Base-by-base conservation (phyloP, 2,329 filamentous ascomycete species). In the Exophiala viscosa region DNA sequence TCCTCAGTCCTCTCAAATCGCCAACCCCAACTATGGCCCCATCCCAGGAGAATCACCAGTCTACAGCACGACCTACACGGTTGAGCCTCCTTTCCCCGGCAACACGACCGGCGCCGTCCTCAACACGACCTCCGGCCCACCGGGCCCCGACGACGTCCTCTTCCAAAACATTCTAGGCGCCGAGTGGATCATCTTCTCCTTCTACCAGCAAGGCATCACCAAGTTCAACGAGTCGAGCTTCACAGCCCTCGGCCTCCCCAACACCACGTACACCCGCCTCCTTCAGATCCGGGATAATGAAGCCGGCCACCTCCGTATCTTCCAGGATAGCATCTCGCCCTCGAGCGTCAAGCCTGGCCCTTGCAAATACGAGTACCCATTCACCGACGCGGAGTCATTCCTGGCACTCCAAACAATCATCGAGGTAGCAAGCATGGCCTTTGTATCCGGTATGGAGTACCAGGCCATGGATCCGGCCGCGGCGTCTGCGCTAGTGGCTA, bases 251-350 rank as follows among this genome's bases (percentile, higher is more conserved):
- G 69, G 69, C 5, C 60, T 70, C 23, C 69, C 70, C 5, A 70
- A 73, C 42, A 70, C 59, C 3, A 76, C 73, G 28, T 73, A 72
- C 50, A 62, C 67, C 14, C 66, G 69, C 4, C 64, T 73, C 36
- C 54, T 58, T 52, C 67, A 75, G 53, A 76, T 76, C 47, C 67
- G 73, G 5, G 69, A 76, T 55, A 76, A 74, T 39, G 74, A 76
- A 61, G 73, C 73, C 14, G 73, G 73, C 3, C 72, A 76, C 53
- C 59, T 75, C 13, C 65, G 69, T 20, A 72, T 75, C 50, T 76
- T 76, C 60, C 72, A 74, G 52, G 68, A 71, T 50, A 62, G 68
- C 33, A 75, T 76, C 40, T 73, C 69, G 1, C 52, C 62, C n/a
- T 69, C 64, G 2, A 73, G 70, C 1, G 56, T 73, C 20, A 76